Percentiles rank a stretch among this genome's conserved stretches.
These are phyloP conservation scores for Hyphochytrium catenoides DNA, from an alignment of 352 stramenopile genomes.

Conservation along the genomic window DNA sequence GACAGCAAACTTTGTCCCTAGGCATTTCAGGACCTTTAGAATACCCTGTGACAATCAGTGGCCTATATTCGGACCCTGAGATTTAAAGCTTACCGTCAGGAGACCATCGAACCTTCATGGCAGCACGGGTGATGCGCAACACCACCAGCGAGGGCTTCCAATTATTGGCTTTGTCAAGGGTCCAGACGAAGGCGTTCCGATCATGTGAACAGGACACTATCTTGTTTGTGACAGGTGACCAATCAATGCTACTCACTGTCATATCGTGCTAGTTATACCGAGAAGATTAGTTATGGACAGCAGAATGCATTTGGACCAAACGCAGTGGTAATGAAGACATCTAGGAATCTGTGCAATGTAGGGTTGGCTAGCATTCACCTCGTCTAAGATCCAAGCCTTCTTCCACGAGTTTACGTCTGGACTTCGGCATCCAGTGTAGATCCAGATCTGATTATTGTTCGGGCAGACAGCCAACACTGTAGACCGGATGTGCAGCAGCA, in stretches of 20 bases:
- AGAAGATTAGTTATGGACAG: background rate
- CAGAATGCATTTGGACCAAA: background rate
- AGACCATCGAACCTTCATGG: conserved; percentile 78
- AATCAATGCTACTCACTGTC: conserved; percentile 71
- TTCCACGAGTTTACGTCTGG: conserved; percentile 47
- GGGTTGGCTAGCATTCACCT: conserved; percentile 11
- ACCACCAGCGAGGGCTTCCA: conserved; percentile 78
- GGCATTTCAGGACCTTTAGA: too few species aligned
- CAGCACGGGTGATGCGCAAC: conserved; percentile 66
- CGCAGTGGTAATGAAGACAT: background rate
- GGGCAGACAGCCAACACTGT: conserved; percentile 50
- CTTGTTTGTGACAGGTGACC: conserved; percentile 72
- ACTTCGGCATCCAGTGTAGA: conserved; percentile 56
- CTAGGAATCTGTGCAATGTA: background rate
- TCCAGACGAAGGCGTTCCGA: conserved; percentile 82
- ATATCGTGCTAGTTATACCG: conserved; percentile 55
- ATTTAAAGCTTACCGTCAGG: conserved; percentile 29
- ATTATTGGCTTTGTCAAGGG: conserved; percentile 46
- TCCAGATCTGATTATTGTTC: conserved; percentile 76
- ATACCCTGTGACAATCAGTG: too few species aligned
- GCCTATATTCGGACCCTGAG: too few species aligned
- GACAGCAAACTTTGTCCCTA: conserved; percentile 76
- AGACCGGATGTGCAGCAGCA: background rate
- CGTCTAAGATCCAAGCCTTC: conserved; percentile 50
- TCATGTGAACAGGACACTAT: conserved; percentile 84